phyloP scores from a whole-genome alignment of 768 basidiomycete genomes.

The Macrolepiota fuliginosa region DNA sequence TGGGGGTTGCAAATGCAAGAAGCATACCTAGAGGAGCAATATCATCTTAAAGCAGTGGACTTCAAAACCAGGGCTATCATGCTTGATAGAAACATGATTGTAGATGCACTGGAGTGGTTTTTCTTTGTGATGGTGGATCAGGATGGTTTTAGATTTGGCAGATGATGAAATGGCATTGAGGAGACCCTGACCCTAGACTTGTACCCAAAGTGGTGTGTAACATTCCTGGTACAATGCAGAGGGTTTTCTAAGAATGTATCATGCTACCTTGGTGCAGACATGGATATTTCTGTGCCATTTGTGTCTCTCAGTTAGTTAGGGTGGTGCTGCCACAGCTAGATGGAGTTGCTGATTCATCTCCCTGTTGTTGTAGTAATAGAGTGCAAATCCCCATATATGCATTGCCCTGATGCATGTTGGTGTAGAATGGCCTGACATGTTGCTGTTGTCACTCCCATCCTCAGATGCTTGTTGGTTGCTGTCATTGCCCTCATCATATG shows the following conservation, averaged over 20 bases:
- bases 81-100: constrained; percentile 95
- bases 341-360: constrained; percentile 45
- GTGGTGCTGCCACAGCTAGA: not conserved
- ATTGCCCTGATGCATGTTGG: constrained; percentile 25
- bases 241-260: constrained; percentile 66
- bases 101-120: constrained; percentile 82
- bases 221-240: constrained; percentile 41
- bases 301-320: too few relatives aligned
- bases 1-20: constrained; percentile 90
- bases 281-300: constrained; percentile 51
- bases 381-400: constrained; percentile 42
- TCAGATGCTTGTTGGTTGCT: constrained; percentile 18
- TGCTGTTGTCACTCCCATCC: constrained; percentile 6
- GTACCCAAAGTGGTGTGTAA: constrained; percentile 46
- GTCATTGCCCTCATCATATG: constrained; percentile 22
- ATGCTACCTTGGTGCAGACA: constrained; percentile 57
- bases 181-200: constrained; percentile 75
- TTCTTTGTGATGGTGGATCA: constrained; percentile 94
- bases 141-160: constrained; percentile 92
- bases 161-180: constrained; percentile 97
- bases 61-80: constrained; percentile 80
- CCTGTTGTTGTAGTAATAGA: constrained; percentile 37
- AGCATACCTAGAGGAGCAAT: constrained; percentile 95
- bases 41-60: constrained; percentile 98
- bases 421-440: not conserved